Evolutionary conservation across 768 basidiomycete genomes (phyloP), one percentile per base, ranked within the genome.

Genomic region (Mycena galopus): DNA sequence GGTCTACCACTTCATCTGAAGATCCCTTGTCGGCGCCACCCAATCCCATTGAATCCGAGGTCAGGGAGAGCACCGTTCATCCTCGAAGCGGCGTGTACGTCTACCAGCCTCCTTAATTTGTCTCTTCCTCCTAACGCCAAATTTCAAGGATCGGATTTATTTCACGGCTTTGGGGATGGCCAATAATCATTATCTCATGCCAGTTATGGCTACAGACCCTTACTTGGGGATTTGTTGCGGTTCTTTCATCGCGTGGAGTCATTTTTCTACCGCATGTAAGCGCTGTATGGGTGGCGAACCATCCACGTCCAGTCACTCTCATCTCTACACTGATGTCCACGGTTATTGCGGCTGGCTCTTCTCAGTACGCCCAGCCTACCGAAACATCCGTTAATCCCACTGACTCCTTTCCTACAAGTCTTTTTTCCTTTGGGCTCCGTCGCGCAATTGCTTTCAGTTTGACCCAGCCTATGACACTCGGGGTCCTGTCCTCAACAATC

Each of bases 371-470:
- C 42, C 17, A 44, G 42, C 42, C 42, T 44, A 44, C 42, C 42
- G 19, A 44, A 44, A 44, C 42, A 44, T 21, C 42, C 9, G 42
- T 44, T 44, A 44, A 21, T 44, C 9, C 42, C 42, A 44, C 63
- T 42, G n/a, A 39, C 25, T 21, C 42, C 42, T 30, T n/a, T 42
- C 29, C 42, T 44, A 44, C 42, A 44, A 66, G 65, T 27, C 35
- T 66, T 53, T 66, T 66, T 29, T 66, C 42, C 65, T 17, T 42
- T 25, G 9, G 65, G 65, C 25, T 57, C 35, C 32, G 51, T 12
- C 32, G 37, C 4, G 25, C 65, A 19, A 30, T 57, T 30, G 25
- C 55, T 12, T 35, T 66, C 21, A 19, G 56, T 33, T 25, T 57
- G 19, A 55, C 21, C 39, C 37, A 44, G 27, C 30, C 30, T 12